phyloP scores from a whole-genome alignment of 768 basidiomycete species.

The Tubosaeta sp. region DNA sequence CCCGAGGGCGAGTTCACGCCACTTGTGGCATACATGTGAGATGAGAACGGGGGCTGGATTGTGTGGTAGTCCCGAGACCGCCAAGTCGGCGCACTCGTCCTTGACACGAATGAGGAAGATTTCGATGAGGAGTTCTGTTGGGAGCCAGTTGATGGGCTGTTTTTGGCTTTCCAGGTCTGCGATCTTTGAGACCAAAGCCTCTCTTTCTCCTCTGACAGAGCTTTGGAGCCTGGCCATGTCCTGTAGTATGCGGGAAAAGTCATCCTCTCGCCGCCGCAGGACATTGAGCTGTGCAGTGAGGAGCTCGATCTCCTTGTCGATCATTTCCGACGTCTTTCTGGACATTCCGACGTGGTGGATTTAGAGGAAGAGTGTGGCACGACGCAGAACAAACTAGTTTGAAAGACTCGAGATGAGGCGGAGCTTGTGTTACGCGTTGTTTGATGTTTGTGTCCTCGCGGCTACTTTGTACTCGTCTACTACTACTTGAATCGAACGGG shows the following conservation, averaged over 20 bases:
- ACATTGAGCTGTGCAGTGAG: conserved; percentile 37
- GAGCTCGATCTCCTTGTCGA: conserved; percentile 36
- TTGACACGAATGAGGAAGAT: conserved; percentile 36
- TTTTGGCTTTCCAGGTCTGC: conserved; percentile 37
- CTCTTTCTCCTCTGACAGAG: conserved; percentile 33
- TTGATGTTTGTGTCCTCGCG: background rate
- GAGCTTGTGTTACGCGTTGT: background rate
- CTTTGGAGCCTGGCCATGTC: conserved; percentile 38
- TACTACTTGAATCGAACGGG: too few species aligned
- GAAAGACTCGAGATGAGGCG: background rate
- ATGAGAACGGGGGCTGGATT: conserved; percentile 36
- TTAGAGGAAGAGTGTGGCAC: background rate
- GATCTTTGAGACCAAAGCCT: conserved; percentile 27
- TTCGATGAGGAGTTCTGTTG: conserved; percentile 43
- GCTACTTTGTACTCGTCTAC: background rate
- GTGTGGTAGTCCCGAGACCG: conserved; percentile 19
- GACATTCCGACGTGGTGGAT: conserved; percentile 12
- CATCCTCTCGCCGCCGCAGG: conserved; percentile 36
- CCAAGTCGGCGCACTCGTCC: conserved; percentile 23
- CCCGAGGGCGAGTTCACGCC: conserved; percentile 43
- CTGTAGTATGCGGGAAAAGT: conserved; percentile 38
- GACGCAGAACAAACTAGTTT: background rate
- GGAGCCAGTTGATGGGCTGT: conserved; percentile 49
- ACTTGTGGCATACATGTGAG: conserved; percentile 48
- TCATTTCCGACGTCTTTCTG: conserved; percentile 17